phyloP scores from a whole-genome alignment of 2,329 filamentous ascomycete genomes.

The Pestalotiopsis fici region DNA sequence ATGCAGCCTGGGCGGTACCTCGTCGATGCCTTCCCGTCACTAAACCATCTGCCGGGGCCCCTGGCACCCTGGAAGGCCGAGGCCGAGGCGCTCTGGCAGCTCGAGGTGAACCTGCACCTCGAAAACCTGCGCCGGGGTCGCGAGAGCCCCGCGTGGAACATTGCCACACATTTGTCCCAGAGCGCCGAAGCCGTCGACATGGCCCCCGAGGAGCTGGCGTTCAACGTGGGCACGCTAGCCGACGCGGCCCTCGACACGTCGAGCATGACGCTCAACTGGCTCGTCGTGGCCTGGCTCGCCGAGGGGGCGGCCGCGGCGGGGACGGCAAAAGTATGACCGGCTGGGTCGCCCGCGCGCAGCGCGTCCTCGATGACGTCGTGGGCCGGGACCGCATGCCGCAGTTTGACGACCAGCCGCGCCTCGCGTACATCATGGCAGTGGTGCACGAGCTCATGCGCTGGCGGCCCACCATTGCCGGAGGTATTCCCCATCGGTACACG shows the following conservation, averaged over 20 bases:
- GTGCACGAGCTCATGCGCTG: slow-evolving; percentile 46
- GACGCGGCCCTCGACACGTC: slow-evolving; percentile 32
- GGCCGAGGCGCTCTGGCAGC: slow-evolving; percentile 25
- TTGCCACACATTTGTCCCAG: slow-evolving; percentile 26
- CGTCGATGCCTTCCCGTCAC: slow-evolving; percentile 41
- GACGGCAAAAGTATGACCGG: neutral
- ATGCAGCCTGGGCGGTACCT: slow-evolving; percentile 34
- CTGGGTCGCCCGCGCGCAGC: slow-evolving; percentile 37
- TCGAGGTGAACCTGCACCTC: slow-evolving; percentile 25
- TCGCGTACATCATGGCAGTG: slow-evolving; percentile 44
- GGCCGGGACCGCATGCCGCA: slow-evolving; percentile 37
- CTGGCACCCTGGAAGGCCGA: slow-evolving; percentile 36
- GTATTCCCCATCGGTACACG: slow-evolving; percentile 39
- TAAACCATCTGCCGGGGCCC: slow-evolving; percentile 38
- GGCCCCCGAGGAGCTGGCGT: slow-evolving; percentile 29
- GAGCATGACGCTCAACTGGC: slow-evolving; percentile 28
- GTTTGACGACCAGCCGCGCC: slow-evolving; percentile 35
- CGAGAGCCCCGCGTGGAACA: slow-evolving; percentile 28
- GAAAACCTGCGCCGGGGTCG: slow-evolving; percentile 23
- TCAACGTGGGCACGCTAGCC: slow-evolving; percentile 29
- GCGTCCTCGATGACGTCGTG: slow-evolving; percentile 40
- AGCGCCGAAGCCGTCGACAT: slow-evolving; percentile 21
- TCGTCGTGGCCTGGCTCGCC: slow-evolving; percentile 31
- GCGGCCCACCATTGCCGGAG: slow-evolving; percentile 38
- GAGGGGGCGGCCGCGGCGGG: slow-evolving; percentile 5